Evolutionary conservation across 805 yeast species (phyloP).

Genomic region (Pichia phayaonensis): DNA sequence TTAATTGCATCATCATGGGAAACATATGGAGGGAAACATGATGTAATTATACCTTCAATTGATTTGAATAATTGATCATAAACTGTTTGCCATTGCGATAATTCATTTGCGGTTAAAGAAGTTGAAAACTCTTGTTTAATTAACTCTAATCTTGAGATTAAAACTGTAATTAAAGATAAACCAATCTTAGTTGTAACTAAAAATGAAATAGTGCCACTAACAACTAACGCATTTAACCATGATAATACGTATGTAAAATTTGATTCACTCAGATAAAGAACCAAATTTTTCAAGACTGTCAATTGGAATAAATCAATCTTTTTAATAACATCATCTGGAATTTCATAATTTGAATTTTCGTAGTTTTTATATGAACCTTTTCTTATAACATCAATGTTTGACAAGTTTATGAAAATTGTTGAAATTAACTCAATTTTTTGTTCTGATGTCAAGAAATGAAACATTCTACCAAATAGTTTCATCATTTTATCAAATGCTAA

Average conservation of each 20-base stretch:
- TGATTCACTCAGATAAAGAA: slow-evolving; percentile 76
- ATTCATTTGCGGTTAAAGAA: slow-evolving; percentile 44
- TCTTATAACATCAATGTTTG: slow-evolving; percentile 67
- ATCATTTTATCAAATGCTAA: slow-evolving; percentile 81
- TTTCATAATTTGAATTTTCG: slow-evolving; percentile 30
- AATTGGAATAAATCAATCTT: slow-evolving; percentile 72
- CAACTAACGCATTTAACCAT: slow-evolving; percentile 59
- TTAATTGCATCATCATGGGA: slow-evolving; percentile 24
- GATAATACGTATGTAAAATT: slow-evolving; percentile 73
- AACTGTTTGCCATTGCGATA: slow-evolving; percentile 66
- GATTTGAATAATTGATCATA: slow-evolving; percentile 77
- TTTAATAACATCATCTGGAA: slow-evolving; percentile 47
- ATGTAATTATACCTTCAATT: slow-evolving; percentile 67
- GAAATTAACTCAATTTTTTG: slow-evolving; percentile 73
- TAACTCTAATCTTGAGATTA: slow-evolving; percentile 85
- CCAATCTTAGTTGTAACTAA: slow-evolving; percentile 72
- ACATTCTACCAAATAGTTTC: slow-evolving; percentile 81
- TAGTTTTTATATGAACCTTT: slow-evolving; percentile 74
- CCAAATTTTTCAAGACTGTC: slow-evolving; percentile 76
- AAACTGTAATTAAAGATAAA: slow-evolving; percentile 77
- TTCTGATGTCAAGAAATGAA: slow-evolving; percentile 70
- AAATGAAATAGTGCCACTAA: slow-evolving; percentile 63
- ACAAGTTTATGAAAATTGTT: slow-evolving; percentile 70
- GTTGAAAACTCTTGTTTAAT: slow-evolving; percentile 68
- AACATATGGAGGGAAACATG: slow-evolving; percentile 70